A percentile compares a stretch with the other conserved stretches of the same genome.
Evolutionary conservation across 2,329 filamentous ascomycete genomes (phyloP).

Genomic region (Talaromyces sp.): DNA sequence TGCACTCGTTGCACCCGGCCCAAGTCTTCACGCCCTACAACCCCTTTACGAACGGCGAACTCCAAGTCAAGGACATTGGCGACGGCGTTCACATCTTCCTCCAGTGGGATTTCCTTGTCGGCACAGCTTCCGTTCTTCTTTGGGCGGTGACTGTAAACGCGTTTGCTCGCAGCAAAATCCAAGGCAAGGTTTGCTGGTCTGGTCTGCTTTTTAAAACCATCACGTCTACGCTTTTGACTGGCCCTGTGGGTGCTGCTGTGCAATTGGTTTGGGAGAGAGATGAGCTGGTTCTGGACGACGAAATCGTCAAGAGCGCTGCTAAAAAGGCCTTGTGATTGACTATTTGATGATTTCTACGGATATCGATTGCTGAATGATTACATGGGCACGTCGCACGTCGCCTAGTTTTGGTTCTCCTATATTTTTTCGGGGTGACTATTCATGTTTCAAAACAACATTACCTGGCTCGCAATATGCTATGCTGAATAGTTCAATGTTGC

Average conservation of each 20-base stretch:
- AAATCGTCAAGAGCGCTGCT: slow-evolving; percentile 16
- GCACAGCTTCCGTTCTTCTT: slow-evolving; percentile 36
- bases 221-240: slow-evolving; percentile 32
- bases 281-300: slow-evolving; percentile 27
- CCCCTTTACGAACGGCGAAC: slow-evolving; percentile 24
- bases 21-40: slow-evolving; percentile 34
- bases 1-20: slow-evolving; percentile 30
- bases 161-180: slow-evolving; percentile 22
- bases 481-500: not conserved
- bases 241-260: slow-evolving; percentile 41
- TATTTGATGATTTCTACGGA: not conserved
- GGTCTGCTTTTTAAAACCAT: slow-evolving; percentile 29
- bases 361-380: not conserved
- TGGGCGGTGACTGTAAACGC: slow-evolving; percentile 41
- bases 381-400: not conserved
- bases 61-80: slow-evolving; percentile 28
- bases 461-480: not conserved
- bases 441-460: too few species aligned
- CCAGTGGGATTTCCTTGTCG: slow-evolving; percentile 46
- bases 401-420: not conserved
- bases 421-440: not conserved
- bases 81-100: slow-evolving; percentile 43
- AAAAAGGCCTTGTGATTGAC: slow-evolving; percentile 4
- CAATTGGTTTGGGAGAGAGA: slow-evolving; percentile 48
- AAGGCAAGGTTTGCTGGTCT: slow-evolving; percentile 20